These are phyloP conservation scores for Entamoeba histolytica DNA, from an alignment of 208 protist genomes.

Conservation along the genomic window DNA sequence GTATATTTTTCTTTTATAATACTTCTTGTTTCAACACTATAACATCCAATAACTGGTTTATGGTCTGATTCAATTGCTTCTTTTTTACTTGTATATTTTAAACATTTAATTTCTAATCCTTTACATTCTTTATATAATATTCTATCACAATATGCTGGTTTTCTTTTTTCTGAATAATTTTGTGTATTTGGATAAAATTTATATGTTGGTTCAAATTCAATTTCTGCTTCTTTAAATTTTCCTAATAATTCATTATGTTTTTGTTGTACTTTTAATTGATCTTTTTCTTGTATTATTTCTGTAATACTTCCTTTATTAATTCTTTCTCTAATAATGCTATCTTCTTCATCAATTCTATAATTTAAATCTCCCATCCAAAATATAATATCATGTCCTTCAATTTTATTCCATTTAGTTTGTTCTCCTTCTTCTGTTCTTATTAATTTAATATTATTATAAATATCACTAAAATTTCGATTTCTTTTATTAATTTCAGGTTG, in stretches of 20 bases:
- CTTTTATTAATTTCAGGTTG: slow-evolving; percentile 44
- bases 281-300: background rate
- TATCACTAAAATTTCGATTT: slow-evolving; percentile 53
- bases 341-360: slow-evolving; percentile 18
- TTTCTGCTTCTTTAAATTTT: slow-evolving; percentile 54
- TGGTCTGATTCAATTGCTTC: slow-evolving; percentile 20
- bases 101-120: background rate
- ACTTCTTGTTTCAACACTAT: background rate
- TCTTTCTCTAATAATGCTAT: background rate
- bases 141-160: slow-evolving; percentile 20
- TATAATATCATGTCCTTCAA: background rate
- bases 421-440: background rate
- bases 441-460: slow-evolving; percentile 26
- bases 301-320: background rate
- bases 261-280: slow-evolving; percentile 23
- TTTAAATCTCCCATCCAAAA: slow-evolving; percentile 23
- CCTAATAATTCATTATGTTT: slow-evolving; percentile 33
- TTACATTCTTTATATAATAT: slow-evolving; percentile 14
- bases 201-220: slow-evolving; percentile 62
- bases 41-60: slow-evolving; percentile 17
- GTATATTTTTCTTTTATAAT: background rate
- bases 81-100: background rate
- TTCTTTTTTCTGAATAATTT: slow-evolving; percentile 1
- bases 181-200: background rate
- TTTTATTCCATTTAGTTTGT: background rate